Base-by-base conservation (phyloP, 2,329 filamentous ascomycete genomes). In the Dendryphion nanum region DNA sequence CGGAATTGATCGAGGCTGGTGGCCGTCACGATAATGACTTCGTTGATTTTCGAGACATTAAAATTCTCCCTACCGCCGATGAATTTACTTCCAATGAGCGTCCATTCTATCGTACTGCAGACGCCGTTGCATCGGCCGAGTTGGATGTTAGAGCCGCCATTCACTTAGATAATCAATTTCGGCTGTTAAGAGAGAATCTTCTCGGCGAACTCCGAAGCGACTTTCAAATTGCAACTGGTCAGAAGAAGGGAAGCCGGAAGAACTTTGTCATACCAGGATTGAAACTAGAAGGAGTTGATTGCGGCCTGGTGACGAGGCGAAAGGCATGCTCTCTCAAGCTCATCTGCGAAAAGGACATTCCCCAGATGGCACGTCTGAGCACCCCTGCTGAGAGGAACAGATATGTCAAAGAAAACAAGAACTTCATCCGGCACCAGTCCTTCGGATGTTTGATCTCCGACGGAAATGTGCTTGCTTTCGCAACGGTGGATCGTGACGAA, bases 1-100 rank as follows among this genome's bases (percentile, higher is more conserved):
- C 21, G 57, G 81, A 57, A 6, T 18, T 30, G 5, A 20, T 29
- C 3, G 47, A 42, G 8, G 50, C 51, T 26, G 85, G 85, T 0
- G 83, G 83, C 0, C 75, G 85, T 0, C 85, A 90, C 46, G 82
- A 89, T 58, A 90, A 90, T 37, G 85, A 89, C 49, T 77, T 76
- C 52, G 66, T 52, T 1, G 72, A 86, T 45, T 82, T 82, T 48
- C 72, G 77, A 0, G 42, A 79, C 0, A 79, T 87, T 21, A 64
- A 74, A 2, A 80, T 89, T 12, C 74, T 79, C 33, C 86, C 85
- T 0, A 89, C 84, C 0, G 59, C 73, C 0, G 78, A 84, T 34
- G 85, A 89, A 51, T 70, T 89, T 2, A 41, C 69, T 0, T 82
- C 74, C 0, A 75, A 3, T 53, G 58, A 17, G 72, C 78, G 0